These are phyloP conservation scores for Camellia granthamiana DNA, from an alignment of 148 eudicot species.

Conservation along the genomic window DNA sequence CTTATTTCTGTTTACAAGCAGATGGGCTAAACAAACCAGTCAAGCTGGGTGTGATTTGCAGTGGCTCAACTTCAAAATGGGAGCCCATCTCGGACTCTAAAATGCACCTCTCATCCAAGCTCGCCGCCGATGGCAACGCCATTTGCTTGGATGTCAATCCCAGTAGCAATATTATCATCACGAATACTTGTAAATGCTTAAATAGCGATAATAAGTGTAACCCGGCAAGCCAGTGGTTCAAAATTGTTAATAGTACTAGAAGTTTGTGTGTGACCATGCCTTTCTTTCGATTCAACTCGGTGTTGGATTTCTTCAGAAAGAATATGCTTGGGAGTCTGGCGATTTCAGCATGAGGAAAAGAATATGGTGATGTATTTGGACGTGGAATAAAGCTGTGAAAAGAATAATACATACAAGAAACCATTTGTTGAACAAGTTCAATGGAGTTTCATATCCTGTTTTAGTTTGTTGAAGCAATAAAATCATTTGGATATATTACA, in stretches of 20 bases:
- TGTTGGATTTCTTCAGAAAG: conserved; percentile 15
- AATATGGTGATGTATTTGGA: background rate
- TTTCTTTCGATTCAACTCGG: background rate
- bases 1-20: conserved; percentile 56
- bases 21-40: conserved; percentile 33
- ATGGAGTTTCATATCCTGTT: too few relatives aligned
- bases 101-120: conserved; percentile 65
- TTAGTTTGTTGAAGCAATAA: too few relatives aligned
- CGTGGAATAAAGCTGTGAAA: background rate
- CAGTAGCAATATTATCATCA: conserved; percentile 32
- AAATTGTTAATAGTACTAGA: conserved; percentile 53
- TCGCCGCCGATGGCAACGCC: conserved; percentile 19
- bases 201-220: conserved; percentile 47
- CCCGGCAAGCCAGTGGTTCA: conserved; percentile 90
- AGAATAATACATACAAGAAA: background rate
- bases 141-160: conserved; percentile 74
- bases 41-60: conserved; percentile 41
- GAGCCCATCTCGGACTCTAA: conserved; percentile 61
- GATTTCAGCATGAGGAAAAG: background rate
- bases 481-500: too few relatives aligned
- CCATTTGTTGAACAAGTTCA: too few relatives aligned
- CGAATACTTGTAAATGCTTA: conserved; percentile 62
- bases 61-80: conserved; percentile 46
- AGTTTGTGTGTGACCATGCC: background rate
- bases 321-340: background rate